Conservation (phyloP, 108 stramenopile genomes). For the Skeletonema tropicum region DNA sequence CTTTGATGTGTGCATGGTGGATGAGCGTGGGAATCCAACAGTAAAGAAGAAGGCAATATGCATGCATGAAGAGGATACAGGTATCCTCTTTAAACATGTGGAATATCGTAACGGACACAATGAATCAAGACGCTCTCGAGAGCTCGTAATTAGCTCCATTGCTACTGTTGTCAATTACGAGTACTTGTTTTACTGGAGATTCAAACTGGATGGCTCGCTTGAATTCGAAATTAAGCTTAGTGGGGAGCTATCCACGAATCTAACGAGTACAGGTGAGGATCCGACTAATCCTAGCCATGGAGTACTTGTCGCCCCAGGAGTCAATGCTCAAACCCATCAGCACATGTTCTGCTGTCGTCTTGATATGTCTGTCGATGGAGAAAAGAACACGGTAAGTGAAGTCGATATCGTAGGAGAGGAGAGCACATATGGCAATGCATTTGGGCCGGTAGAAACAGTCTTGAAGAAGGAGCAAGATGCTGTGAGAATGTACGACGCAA, state of each 20-base stretch:
- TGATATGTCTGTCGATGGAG: constrained; percentile 73
- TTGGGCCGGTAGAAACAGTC: constrained; percentile 48
- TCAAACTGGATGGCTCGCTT: constrained; percentile 58
- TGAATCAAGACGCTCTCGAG: constrained; percentile 61
- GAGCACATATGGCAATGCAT: constrained; percentile 58
- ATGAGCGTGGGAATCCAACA: constrained; percentile 44
- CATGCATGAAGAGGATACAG: constrained; percentile 83
- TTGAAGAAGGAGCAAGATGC: constrained; percentile 48
- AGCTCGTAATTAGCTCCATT: constrained; percentile 66
- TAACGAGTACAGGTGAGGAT: constrained; percentile 54
- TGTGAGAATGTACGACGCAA: constrained; percentile 39
- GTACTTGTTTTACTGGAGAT: constrained; percentile 68
- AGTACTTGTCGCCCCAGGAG: constrained; percentile 62
- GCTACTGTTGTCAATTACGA: constrained; percentile 85
- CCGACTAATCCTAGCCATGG: constrained; percentile 52
- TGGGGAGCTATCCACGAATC: constrained; percentile 75
- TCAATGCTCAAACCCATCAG: constrained; percentile 76
- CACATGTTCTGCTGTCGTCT: constrained; percentile 79
- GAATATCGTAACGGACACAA: constrained; percentile 80
- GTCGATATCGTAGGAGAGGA: constrained; percentile 44
- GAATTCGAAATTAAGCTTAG: constrained; percentile 62
- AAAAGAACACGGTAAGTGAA: constrained; percentile 61
- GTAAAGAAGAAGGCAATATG: constrained; percentile 62
- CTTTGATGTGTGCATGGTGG: constrained; percentile 66
- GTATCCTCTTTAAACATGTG: constrained; percentile 79